Evolutionary conservation across 257 asterid species (phyloP).

Genomic region (Galeopsis tetrahit): DNA sequence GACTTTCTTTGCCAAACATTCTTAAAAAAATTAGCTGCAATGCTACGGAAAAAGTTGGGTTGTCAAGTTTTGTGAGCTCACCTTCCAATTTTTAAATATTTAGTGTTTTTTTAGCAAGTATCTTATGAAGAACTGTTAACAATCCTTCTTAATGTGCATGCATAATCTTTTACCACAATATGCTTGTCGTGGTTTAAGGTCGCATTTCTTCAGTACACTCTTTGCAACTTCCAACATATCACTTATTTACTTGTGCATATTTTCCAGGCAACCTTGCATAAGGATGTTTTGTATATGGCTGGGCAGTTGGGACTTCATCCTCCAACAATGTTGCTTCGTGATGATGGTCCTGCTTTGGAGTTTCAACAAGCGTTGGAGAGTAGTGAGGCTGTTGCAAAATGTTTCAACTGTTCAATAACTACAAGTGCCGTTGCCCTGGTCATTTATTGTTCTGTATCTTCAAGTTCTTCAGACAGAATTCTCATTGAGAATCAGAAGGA

Average conservation of each 20-base stretch:
- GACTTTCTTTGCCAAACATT: background rate
- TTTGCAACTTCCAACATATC: slow-evolving; percentile 26
- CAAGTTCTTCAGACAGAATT: slow-evolving; percentile 58
- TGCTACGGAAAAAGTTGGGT: background rate
- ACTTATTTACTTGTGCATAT: slow-evolving; percentile 29
- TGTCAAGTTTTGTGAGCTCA: slow-evolving; percentile 10
- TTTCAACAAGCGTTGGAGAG: slow-evolving; percentile 74
- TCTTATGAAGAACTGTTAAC: background rate
- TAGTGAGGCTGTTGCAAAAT: slow-evolving; percentile 81
- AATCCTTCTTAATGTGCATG: too few species aligned
- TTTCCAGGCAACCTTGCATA: slow-evolving; percentile 85
- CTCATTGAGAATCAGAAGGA: slow-evolving; percentile 62
- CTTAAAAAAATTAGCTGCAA: slow-evolving; percentile 4
- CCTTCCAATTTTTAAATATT: slow-evolving; percentile 1
- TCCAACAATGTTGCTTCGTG: slow-evolving; percentile 81
- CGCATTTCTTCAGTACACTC: background rate
- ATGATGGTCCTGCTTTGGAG: slow-evolving; percentile 66
- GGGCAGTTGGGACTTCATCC: slow-evolving; percentile 98
- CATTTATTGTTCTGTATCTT: slow-evolving; percentile 73
- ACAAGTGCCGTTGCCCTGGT: slow-evolving; percentile 60
- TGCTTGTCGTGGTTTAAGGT: background rate
- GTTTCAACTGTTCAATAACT: slow-evolving; percentile 73
- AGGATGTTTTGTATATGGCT: slow-evolving; percentile 83
- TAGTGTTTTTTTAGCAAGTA: slow-evolving; percentile 4
- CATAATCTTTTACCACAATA: background rate